A percentile compares a stretch with the other conserved stretches of the same genome.
phyloP scores from a whole-genome alignment of 2,329 filamentous ascomycete species.

The Trichoderma aggressivum region DNA sequence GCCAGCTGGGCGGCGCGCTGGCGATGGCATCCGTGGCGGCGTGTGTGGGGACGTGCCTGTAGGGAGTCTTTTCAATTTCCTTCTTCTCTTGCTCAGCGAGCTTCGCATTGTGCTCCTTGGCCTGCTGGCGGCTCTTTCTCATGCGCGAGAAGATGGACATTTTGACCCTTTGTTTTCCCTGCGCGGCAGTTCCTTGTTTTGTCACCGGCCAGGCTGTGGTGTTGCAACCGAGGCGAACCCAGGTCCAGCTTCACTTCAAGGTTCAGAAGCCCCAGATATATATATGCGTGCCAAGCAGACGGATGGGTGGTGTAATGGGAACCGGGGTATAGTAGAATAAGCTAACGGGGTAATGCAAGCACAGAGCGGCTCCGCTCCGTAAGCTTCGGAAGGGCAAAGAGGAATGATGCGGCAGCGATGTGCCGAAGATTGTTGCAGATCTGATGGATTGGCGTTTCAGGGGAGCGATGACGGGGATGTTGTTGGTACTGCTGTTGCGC shows the following conservation, averaged over 20 bases:
- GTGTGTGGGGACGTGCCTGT: conserved; percentile 60
- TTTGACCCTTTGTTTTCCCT: conserved; percentile 3
- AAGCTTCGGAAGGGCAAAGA: neutral
- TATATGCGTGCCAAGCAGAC: neutral
- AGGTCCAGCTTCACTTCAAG: neutral
- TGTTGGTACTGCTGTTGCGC: neutral
- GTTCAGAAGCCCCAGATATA: neutral
- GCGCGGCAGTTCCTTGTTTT: neutral
- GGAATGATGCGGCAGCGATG: neutral
- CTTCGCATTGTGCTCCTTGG: conserved; percentile 52
- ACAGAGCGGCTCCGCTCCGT: conserved; percentile 6
- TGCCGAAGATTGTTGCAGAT: conserved; percentile 1
- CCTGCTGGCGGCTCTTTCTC: conserved; percentile 50
- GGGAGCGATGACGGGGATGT: neutral
- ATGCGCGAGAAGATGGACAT: conserved; percentile 60
- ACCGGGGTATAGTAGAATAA: conserved; percentile 3
- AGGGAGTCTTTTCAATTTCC: conserved; percentile 42
- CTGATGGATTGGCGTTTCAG: neutral
- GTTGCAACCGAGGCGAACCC: neutral
- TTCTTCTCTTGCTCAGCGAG: conserved; percentile 45
- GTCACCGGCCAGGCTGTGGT: neutral
- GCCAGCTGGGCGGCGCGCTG: conserved; percentile 52
- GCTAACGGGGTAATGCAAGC: neutral
- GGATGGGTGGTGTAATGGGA: neutral
- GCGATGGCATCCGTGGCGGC: conserved; percentile 56